Conservation (phyloP, 495 filamentous ascomycete genomes). For the Hypoxylon fragiforme region DNA sequence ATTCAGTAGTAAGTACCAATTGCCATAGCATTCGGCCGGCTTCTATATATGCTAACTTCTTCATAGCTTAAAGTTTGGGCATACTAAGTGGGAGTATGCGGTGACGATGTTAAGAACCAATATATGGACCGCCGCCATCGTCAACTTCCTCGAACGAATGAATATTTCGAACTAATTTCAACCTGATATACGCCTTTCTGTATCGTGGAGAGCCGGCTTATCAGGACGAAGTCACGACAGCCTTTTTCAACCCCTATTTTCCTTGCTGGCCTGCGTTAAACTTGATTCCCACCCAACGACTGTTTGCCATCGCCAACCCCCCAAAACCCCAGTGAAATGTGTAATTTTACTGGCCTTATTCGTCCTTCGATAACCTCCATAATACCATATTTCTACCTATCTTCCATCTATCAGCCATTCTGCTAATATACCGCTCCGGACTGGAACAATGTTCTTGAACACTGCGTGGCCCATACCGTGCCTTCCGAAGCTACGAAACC, state of each 20-base stretch:
- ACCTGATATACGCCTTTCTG: conserved; percentile 45
- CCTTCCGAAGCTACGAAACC: not conserved
- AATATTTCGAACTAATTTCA: conserved; percentile 46
- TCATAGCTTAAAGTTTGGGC: conserved; percentile 86
- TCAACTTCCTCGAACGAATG: conserved; percentile 13
- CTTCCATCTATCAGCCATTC: conserved; percentile 17
- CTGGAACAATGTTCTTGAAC: conserved; percentile 13
- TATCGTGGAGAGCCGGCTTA: conserved; percentile 50
- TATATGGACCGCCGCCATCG: conserved; percentile 36
- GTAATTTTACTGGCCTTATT: conserved; percentile 20
- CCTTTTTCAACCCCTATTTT: conserved; percentile 44
- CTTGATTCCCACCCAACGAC: conserved; percentile 35
- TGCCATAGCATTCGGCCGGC: not conserved
- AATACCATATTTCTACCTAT: conserved; percentile 30
- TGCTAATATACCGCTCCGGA: conserved; percentile 27
- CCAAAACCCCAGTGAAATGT: conserved; percentile 33
- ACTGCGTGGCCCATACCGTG: not conserved
- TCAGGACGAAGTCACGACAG: conserved; percentile 61
- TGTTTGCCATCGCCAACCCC: conserved; percentile 29
- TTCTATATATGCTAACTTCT: conserved; percentile 31
- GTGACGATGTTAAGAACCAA: conserved; percentile 1
- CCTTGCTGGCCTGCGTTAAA: conserved; percentile 41
- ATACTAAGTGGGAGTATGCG: conserved; percentile 47
- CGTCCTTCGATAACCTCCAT: conserved; percentile 25
- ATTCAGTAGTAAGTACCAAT: conserved; percentile 80